Evolutionary conservation across 2,329 filamentous ascomycete genomes (phyloP), one percentile per base, ranked within the genome.

Genomic region (Aureobasidium mangrovei): DNA sequence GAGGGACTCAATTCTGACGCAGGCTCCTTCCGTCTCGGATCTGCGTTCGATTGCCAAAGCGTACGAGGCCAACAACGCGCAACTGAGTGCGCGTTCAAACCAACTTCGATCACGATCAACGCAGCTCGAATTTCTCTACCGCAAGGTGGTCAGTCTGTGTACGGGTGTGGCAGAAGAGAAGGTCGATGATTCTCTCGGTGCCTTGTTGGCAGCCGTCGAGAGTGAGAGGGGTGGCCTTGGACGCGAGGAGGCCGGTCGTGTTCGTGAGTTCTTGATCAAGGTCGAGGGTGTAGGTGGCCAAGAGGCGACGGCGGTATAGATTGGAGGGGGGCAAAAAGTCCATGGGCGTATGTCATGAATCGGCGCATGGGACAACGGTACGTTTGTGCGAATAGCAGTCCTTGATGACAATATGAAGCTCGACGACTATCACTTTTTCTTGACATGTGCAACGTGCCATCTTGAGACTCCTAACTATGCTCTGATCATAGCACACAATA

Each of bases 81-180:
- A 78, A 18, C 81, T 93, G 9, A 74, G 81, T 52, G 80, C 81
- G 48, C 81, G 85, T 61, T 84, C 89, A 2, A 78, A 80, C 18
- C 79, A 79, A 4, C 77, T 98, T 7, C 85, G 88, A 66, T 84
- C 85, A 31, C 83, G 87, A 57, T 91, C 88, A 62, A 84, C 83
- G 4, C 90, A 95, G 53, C 77, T 95, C 3, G 91, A 95, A 64
- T 77, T 85, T 60, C 89, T 93, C 70, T 96, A 96, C 67, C 81
- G 90, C 28, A 86, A 85, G 60, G 88, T 97, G 31, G 89, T 98
- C 27, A 83, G 86, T 53, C 74, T 96, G 9, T 96, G 91, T 66
- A 95, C 90, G 0, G 84, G 83, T 7, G 86, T 91, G 33, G 78
- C 82, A 0, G 89, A 94, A 58, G 77, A 78, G 7, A 81, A 88